Evolutionary conservation across 202 grass and related monocot genomes (phyloP), one percentile per base, ranked within the genome.

Genomic region (Panicum virgatum): DNA sequence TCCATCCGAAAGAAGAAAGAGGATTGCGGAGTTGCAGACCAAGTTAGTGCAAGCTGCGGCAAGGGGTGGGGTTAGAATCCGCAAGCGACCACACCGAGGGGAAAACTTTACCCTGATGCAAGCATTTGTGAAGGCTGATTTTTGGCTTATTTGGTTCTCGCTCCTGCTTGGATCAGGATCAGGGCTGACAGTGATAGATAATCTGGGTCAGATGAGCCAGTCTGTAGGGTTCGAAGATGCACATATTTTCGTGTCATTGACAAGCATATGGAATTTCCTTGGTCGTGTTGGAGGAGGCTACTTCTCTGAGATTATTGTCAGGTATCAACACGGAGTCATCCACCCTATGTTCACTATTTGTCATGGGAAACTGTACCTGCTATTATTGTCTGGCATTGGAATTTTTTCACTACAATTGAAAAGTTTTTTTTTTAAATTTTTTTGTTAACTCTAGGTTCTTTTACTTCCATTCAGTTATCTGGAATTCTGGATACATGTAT

Each of bases 221-320:
- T 86, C 92, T 68, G 77, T 93, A 7, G 92, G 92, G 1, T 98
- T 86, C 43, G 59, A 91, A 14, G 92, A 98, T 1, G 67, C 80
- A 0, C 91, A 91, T 72, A 90, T 90, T 45, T 98, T 95, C 12
- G 96, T 95, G 25, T 98, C 96, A 27, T 79, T 98, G 82, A 95
- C 81, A 9, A 98, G 92, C 80, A 98, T 95, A 70, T 98, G 96
- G 96, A 98, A 98, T 59, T 95, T 98, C 71, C 92, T 98, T 60
- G 96, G 96, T 14, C 86, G 92, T 59, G 81, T 98, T 66, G 96
- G 92, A 50, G 90, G 96, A 66, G 96, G 96, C 20, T 98, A 98
- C 72, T 87, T 98, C 38, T 98, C 96, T 37, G 96, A 98, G 85
- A 93, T 90, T 77, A 85, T 98, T 84, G 96, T 93, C 45, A 98